Evolutionary conservation across 306 rosid genomes (phyloP), one percentile per base, ranked within the genome.

Genomic region (Corylus avellana): DNA sequence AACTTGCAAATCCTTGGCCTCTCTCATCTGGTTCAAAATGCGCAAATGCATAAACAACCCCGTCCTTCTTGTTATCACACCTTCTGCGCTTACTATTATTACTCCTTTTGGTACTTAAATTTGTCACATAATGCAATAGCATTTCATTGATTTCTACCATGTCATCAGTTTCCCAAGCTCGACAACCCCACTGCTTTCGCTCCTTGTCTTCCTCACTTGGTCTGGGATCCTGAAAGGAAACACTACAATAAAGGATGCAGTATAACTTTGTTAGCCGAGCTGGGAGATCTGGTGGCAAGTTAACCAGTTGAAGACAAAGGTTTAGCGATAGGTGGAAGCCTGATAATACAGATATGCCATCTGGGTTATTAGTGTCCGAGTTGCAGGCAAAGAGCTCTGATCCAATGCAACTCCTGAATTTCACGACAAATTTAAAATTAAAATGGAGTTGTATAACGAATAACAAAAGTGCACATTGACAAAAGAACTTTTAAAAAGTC

Each of bases 1-100:
- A 92, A 63, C 85, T 86, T 18, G 91, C 76, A 81, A 92, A 90
- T 17, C 93, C 95, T 73, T 90, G 95, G 22, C 95, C 89, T 78
- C 81, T 87, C 75, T 86, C 82, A 49, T 89, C 82, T 46, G 84
- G 82, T 80, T 85, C 78, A 29, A 90, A 85, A 29, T 73, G 46
- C 53, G 79, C 75, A 53, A 84, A 88, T 11, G 84, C 51, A 29
- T 77, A 76, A 29, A 82, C 89, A 11, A 37, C 73, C 72, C 46
- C 79, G 4, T 55, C 73, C 17, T 82, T 74, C 14, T 58, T 66
- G 18, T 35, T 7, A 72, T 8, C 44, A 48, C 78, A 75, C 18
- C 61, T 50, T 7, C 67, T 9, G 42, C 51, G 14, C 81, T 74
- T 71, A 9, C 80, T 29, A 56, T 63, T 72, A 42, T 58, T 70